Evolutionary conservation across 2,329 filamentous ascomycete species (phyloP), one percentile per base, ranked within the genome.

Genomic region (Lecanicillium sp.): DNA sequence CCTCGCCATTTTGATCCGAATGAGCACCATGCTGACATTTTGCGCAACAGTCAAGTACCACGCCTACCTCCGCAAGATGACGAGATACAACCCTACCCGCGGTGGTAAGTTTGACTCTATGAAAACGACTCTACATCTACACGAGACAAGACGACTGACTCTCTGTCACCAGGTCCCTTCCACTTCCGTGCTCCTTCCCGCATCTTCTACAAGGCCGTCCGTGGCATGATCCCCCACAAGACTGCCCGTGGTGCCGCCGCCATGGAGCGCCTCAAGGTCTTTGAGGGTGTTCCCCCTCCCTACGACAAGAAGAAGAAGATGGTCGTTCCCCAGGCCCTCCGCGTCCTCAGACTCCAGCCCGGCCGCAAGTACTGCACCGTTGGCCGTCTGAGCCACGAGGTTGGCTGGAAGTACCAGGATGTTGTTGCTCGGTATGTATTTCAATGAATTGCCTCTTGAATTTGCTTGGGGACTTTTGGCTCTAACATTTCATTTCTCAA

Each of bases 231-330:
- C 57, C 92, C 92, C 64, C 92, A 98, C 87, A 98, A 98, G 86
- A 98, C 92, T 57, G 81, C 92, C 67, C 90, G 92, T 65, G 92
- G 92, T 73, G 84, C 87, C 59, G 90, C 90, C 60, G 92, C 92
- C 58, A 71, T 98, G 66, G 89, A 96, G 80, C 85, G 92, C 71
- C 85, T 98, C 57, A 98, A 98, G 88, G 88, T 94, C 67, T 98
- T 96, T 70, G 92, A 98, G 84, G 92, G 92, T 79, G 80, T 98
- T 52, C 92, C 92, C 62, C 87, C 90, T 63, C 92, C 92, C 63
- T 98, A 96, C 70, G 92, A 98, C 83, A 94, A 92, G 78, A 86
- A 94, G 83, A 96, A 98, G 87, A 85, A 94, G 73, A 85, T 96
- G 73, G 92, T 98, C 55, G 92, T 98, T 56, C 92, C 92, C 69